Conservation (phyloP, 1,284 basidiomycete genomes). For the Afroboletus lepidellus region DNA sequence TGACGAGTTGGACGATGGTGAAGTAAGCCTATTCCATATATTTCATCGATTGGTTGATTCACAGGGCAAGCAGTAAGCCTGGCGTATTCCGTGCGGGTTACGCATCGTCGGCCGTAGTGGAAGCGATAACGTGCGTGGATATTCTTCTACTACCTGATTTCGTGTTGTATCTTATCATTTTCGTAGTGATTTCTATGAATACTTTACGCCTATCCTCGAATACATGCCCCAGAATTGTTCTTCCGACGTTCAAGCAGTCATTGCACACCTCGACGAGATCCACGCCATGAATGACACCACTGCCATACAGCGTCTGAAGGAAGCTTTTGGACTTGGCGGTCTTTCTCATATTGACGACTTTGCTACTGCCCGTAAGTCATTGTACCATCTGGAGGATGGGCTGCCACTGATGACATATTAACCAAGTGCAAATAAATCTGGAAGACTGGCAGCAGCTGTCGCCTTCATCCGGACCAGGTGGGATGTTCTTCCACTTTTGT, state of each 20-base stretch:
- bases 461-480: neutral
- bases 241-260: conserved; percentile 62
- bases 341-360: conserved; percentile 65
- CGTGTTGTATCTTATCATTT: neutral
- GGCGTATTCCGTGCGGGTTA: conserved; percentile 67
- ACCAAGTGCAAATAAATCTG: neutral
- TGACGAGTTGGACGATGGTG: conserved; percentile 71
- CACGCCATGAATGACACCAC: conserved; percentile 44
- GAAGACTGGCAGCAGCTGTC: neutral
- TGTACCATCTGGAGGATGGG: neutral
- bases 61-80: conserved; percentile 50
- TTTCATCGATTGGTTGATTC: neutral
- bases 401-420: neutral
- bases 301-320: conserved; percentile 53
- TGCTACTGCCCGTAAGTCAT: conserved; percentile 21
- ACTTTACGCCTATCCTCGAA: conserved; percentile 67
- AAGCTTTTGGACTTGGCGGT: conserved; percentile 54
- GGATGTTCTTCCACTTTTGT: neutral
- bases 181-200: conserved; percentile 61
- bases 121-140: conserved; percentile 59
- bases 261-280: conserved; percentile 58
- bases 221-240: conserved; percentile 76
- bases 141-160: neutral
- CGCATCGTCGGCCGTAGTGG: conserved; percentile 69
- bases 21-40: conserved; percentile 43